These are phyloP conservation scores for Crassisporium funariophilum DNA, from an alignment of 768 basidiomycete genomes.

Conservation along the genomic window DNA sequence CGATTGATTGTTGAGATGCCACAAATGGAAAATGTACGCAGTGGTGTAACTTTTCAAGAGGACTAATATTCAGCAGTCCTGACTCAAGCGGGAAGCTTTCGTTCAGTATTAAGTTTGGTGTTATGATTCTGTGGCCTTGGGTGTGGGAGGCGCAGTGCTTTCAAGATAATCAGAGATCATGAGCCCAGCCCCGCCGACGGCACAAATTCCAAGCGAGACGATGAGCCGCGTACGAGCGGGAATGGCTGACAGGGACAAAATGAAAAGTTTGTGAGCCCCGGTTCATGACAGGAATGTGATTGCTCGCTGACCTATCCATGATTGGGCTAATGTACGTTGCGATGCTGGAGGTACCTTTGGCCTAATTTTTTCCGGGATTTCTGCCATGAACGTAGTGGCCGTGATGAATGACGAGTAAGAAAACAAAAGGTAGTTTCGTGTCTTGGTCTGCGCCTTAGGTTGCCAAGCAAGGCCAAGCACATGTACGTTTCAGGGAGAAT, in stretches of 20 bases:
- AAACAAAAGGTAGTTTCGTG: no score
- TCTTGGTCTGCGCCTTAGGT: no score
- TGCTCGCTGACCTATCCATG: slow-evolving; percentile 35
- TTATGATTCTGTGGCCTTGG: slow-evolving; percentile 3
- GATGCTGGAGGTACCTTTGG: slow-evolving; percentile 16
- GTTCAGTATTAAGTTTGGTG: slow-evolving; percentile 5
- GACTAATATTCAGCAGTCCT: no score
- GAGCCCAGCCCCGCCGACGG: slow-evolving; percentile 49
- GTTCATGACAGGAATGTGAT: slow-evolving; percentile 8
- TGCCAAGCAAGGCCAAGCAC: no score
- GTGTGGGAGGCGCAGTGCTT: slow-evolving; percentile 33
- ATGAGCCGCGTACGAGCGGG: slow-evolving; percentile 54
- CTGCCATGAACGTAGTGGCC: background rate
- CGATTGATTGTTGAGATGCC: no score
- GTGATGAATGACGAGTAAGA: no score
- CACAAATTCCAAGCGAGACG: slow-evolving; percentile 50
- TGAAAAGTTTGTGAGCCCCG: background rate
- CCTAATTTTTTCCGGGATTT: background rate
- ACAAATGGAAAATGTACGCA: no score
- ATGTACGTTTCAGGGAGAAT: no score
- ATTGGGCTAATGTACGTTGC: slow-evolving; percentile 39
- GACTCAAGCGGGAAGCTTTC: slow-evolving; percentile 12
- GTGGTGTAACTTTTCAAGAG: no score
- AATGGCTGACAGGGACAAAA: slow-evolving; percentile 54
- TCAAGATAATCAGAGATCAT: slow-evolving; percentile 55